These are phyloP conservation scores for Fusarium nanum DNA, from an alignment of 2,329 filamentous ascomycete genomes.

Conservation along the genomic window DNA sequence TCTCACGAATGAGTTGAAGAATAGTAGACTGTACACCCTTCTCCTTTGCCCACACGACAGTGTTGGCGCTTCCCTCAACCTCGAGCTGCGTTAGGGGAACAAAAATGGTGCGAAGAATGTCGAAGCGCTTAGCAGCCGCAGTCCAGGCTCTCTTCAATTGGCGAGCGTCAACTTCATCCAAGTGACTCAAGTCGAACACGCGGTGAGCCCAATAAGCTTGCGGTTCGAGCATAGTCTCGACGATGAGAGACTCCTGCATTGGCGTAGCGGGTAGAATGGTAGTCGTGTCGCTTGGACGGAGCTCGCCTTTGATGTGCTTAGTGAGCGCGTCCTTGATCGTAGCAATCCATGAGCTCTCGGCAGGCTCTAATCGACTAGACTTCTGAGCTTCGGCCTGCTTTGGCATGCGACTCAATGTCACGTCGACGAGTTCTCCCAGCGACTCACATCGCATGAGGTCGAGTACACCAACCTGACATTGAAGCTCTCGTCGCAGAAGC, in stretches of 20 bases:
- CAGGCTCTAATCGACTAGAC: rapidly evolving
- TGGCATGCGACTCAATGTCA: conserved; percentile 1
- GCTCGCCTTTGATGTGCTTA: background rate
- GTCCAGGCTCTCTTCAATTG: conserved; percentile 23
- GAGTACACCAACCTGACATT: conserved; percentile 20
- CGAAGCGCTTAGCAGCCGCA: conserved; percentile 5
- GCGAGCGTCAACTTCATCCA: conserved; percentile 1
- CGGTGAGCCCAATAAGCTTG: conserved; percentile 30
- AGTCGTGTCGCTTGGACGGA: conserved; percentile 8
- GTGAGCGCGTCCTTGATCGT: conserved; percentile 6
- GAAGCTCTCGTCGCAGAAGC: conserved; percentile 8
- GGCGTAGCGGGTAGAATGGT: conserved; percentile 13
- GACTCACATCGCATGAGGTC: conserved; percentile 23
- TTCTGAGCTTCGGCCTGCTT: rapidly evolving
- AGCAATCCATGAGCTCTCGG: background rate
- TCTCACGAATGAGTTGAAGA: conserved; percentile 4
- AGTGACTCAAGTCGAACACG: conserved; percentile 13
- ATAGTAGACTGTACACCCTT: conserved; percentile 1
- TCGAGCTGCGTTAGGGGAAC: conserved; percentile 11
- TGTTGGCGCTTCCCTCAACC: background rate
- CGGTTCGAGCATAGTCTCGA: conserved; percentile 27
- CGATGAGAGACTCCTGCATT: conserved; percentile 25
- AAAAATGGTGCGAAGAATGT: conserved; percentile 23
- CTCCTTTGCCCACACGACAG: conserved; percentile 9
- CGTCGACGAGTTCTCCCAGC: conserved; percentile 6